Evolutionary conservation across 192 early-diverging fungal genomes (phyloP).

Genomic region (Dissophora ornata): DNA sequence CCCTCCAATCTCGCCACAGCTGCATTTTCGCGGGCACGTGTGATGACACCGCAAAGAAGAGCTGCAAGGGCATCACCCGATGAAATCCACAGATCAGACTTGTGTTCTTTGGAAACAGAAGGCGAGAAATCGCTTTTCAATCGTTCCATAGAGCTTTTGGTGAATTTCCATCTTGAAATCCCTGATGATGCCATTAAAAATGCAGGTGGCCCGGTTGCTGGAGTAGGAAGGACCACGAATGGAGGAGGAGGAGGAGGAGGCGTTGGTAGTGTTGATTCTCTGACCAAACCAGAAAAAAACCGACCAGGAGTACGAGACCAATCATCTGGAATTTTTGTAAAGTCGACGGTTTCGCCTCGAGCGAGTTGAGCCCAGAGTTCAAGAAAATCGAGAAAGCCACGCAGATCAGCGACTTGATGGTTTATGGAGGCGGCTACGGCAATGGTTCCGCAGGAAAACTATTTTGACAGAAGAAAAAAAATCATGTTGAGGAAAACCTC

Average conservation of each 20-base stretch:
- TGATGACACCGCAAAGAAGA: slow-evolving; percentile 49
- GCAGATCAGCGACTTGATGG: slow-evolving; percentile 46
- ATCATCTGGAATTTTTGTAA: slow-evolving; percentile 49
- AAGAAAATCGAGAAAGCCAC: slow-evolving; percentile 52
- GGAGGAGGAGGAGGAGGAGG: slow-evolving; percentile 23
- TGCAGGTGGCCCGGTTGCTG: slow-evolving; percentile 11
- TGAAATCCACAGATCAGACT: slow-evolving; percentile 48
- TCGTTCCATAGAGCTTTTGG: slow-evolving; percentile 39
- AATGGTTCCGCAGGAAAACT: slow-evolving; percentile 53
- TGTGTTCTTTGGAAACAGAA: slow-evolving; percentile 10
- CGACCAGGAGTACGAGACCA: slow-evolving; percentile 49
- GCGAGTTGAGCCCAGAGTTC: slow-evolving; percentile 49
- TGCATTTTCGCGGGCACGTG: slow-evolving; percentile 39
- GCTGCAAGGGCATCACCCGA: slow-evolving; percentile 52
- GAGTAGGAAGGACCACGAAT: slow-evolving; percentile 22
- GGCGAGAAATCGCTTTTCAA: slow-evolving; percentile 46
- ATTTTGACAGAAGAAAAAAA: not conserved
- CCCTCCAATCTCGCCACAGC: slow-evolving; percentile 38
- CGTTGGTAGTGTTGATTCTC: slow-evolving; percentile 9
- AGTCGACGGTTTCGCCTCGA: slow-evolving; percentile 45
- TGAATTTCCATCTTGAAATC: slow-evolving; percentile 34
- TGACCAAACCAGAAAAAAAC: slow-evolving; percentile 36
- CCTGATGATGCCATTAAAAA: slow-evolving; percentile 34
- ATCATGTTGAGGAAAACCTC: slow-evolving; percentile 1
- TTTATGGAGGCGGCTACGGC: slow-evolving; percentile 42